phyloP scores from a whole-genome alignment of 169 alveolate genomes.

The Plasmodium vinckei region DNA sequence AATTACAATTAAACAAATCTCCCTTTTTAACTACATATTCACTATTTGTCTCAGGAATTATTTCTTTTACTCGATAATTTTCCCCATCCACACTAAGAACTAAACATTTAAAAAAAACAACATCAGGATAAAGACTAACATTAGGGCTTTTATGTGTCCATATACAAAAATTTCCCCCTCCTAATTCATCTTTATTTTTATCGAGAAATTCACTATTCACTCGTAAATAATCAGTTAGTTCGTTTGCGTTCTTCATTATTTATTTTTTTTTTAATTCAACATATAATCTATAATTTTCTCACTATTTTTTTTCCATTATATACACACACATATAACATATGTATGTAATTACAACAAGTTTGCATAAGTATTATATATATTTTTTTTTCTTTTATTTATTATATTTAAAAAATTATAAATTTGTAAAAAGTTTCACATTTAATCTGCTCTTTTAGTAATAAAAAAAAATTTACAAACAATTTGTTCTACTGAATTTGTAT shows the following conservation, averaged over 20 bases:
- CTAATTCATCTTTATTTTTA: constrained; percentile 32
- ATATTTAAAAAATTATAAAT: not conserved
- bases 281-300: not conserved
- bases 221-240: constrained; percentile 55
- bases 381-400: constrained; percentile 10
- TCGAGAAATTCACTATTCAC: constrained; percentile 59
- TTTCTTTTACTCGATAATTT: constrained; percentile 60
- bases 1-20: constrained; percentile 53
- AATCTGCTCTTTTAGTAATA: not conserved
- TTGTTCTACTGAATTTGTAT: not conserved
- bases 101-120: constrained; percentile 58
- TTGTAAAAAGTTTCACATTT: not conserved
- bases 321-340: not conserved
- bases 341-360: not conserved
- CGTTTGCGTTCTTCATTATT: constrained; percentile 43
- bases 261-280: constrained; percentile 1
- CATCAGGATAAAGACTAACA: constrained; percentile 64
- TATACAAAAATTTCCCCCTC: constrained; percentile 28
- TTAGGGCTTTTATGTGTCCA: constrained; percentile 76
- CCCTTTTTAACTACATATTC: constrained; percentile 59
- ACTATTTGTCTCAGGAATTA: constrained; percentile 62
- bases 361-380: not conserved
- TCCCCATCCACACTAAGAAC: constrained; percentile 64
- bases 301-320: no score
- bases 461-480: not conserved